Percentiles rank a stretch among this genome's conserved stretches.
Evolutionary conservation across 2,329 filamentous ascomycete genomes (phyloP).

Genomic region (Decorospora gaudefroyi): DNA sequence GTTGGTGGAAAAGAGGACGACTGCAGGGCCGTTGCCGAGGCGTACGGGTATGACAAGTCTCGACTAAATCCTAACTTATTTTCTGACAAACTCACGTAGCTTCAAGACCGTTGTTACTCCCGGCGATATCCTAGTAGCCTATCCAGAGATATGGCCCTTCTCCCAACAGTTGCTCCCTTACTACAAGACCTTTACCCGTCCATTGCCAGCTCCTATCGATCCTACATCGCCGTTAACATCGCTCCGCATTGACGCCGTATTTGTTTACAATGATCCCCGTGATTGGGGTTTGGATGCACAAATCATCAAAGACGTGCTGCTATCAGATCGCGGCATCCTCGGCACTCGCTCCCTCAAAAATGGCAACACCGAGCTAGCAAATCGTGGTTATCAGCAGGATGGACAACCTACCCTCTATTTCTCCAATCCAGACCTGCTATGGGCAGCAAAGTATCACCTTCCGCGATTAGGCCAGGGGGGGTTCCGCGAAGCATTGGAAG

Average conservation of each 20-base stretch:
- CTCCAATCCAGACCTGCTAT: constrained; percentile 87
- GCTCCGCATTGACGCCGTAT: constrained; percentile 83
- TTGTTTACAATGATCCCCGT: constrained; percentile 93
- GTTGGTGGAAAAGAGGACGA: constrained; percentile 56
- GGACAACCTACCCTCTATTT: constrained; percentile 82
- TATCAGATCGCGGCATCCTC: constrained; percentile 76
- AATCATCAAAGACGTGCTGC: constrained; percentile 79
- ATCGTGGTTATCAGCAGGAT: constrained; percentile 80
- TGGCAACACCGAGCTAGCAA: constrained; percentile 65
- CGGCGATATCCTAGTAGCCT: constrained; percentile 75
- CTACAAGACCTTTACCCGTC: constrained; percentile 63
- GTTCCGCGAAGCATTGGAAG: constrained; percentile 80
- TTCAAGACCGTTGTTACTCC: constrained; percentile 77
- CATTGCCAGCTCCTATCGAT: constrained; percentile 59
- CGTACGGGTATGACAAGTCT: constrained; percentile 43
- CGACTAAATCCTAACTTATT: not conserved
- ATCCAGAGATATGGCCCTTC: constrained; percentile 84
- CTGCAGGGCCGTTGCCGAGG: constrained; percentile 73
- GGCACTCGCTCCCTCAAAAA: constrained; percentile 80
- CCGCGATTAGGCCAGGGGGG: constrained; percentile 90
- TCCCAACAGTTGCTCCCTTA: constrained; percentile 66
- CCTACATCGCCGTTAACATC: constrained; percentile 54
- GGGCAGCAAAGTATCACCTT: constrained; percentile 82
- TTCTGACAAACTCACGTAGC: constrained; percentile 18
- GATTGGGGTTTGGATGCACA: constrained; percentile 94